A percentile compares a stretch with the other conserved stretches of the same genome.
Conservation (phyloP, 768 basidiomycete genomes). For the Lyophyllum decastes region DNA sequence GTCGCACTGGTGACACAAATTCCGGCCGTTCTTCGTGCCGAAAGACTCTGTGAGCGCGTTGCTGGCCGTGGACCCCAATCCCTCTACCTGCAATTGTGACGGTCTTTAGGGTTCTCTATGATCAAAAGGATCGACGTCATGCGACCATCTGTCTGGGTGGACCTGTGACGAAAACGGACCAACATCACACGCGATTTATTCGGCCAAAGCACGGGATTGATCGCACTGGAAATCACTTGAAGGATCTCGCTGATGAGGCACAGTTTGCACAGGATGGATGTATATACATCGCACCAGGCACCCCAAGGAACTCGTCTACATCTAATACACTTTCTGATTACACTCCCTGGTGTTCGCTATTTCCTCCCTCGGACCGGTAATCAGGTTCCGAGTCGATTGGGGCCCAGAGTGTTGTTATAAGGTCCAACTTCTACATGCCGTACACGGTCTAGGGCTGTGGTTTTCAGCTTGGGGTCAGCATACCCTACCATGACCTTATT, state of each 20-base stretch:
- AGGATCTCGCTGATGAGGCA: not conserved
- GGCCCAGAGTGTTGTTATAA: not conserved
- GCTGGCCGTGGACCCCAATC: not conserved
- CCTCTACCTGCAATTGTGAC: no score
- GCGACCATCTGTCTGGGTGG: slow-evolving; percentile 5
- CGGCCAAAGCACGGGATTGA: slow-evolving; percentile 11
- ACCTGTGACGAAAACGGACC: not conserved
- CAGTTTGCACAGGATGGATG: no score
- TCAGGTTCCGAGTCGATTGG: not conserved
- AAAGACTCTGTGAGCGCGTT: not conserved
- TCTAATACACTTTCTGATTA: slow-evolving; percentile 13
- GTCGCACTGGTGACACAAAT: slow-evolving; percentile 6
- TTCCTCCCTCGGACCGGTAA: not conserved
- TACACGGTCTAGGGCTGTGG: no score
- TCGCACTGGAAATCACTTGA: slow-evolving; percentile 3
- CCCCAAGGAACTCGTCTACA: slow-evolving; percentile 5
- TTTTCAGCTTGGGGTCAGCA: no score
- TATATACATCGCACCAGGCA: slow-evolving; percentile 8
- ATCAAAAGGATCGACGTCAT: slow-evolving; percentile 10
- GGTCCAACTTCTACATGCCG: not conserved
- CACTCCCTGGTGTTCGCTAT: slow-evolving; percentile 1
- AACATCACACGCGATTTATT: slow-evolving; percentile 11
- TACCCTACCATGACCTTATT: not conserved
- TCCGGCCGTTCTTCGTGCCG: not conserved
- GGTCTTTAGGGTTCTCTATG: not conserved